Evolutionary conservation across 2,329 filamentous ascomycete species (phyloP).

Genomic region (Trematosphaeria pertusa): DNA sequence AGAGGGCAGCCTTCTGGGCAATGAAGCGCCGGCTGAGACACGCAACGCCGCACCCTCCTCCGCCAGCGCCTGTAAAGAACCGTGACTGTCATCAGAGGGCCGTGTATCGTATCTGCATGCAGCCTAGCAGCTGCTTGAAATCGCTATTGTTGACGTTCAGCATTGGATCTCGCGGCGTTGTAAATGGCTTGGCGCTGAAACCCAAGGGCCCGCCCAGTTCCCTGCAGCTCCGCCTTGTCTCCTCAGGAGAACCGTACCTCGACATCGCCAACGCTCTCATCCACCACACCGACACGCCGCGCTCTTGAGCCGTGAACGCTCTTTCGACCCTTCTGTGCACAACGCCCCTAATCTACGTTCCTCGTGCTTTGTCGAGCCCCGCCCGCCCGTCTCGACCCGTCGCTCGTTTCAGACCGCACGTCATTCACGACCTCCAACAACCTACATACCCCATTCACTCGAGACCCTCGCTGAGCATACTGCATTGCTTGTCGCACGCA

Average conservation of each 20-base stretch:
- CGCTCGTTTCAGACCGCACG: slow-evolving; percentile 38
- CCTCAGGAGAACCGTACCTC: slow-evolving; percentile 8
- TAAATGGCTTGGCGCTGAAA: neutral
- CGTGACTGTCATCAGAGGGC: slow-evolving; percentile 3
- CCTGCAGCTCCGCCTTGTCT: slow-evolving; percentile 3
- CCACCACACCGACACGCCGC: neutral
- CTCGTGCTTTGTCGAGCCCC: slow-evolving; percentile 10
- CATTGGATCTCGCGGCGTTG: neutral
- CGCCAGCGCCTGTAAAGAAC: slow-evolving; percentile 5
- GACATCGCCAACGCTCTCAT: neutral
- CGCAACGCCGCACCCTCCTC: slow-evolving; percentile 3
- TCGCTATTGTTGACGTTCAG: slow-evolving; percentile 2
- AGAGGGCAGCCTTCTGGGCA: neutral
- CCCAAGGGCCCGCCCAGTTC: too few relatives aligned
- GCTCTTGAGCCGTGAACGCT: neutral
- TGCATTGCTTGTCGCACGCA: slow-evolving; percentile 2
- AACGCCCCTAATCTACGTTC: slow-evolving; percentile 5
- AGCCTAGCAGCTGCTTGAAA: slow-evolving; percentile 10
- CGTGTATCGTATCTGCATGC: slow-evolving; percentile 1
- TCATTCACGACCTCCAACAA: slow-evolving; percentile 22
- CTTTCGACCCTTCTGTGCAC: slow-evolving; percentile 5
- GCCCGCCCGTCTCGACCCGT: slow-evolving; percentile 19
- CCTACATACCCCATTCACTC: slow-evolving; percentile 10
- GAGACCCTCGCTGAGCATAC: slow-evolving; percentile 1
- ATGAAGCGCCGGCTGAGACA: slow-evolving; percentile 9